These are phyloP conservation scores for Protomyces gravidus DNA, from an alignment of 1,139 yeast genomes.

Conservation along the genomic window DNA sequence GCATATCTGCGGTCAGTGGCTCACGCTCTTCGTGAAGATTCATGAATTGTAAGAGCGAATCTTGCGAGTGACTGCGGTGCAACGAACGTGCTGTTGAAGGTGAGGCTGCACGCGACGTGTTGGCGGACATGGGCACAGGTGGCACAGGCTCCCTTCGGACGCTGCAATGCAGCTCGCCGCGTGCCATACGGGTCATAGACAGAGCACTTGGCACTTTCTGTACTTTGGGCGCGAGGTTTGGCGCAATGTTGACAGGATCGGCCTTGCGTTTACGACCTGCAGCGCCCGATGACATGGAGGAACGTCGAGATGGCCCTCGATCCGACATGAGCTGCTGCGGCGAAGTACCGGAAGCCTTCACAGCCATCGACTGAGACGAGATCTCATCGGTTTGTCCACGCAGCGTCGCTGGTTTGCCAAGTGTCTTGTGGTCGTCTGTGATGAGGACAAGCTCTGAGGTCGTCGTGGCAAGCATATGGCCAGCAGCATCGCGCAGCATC, in stretches of 20 bases:
- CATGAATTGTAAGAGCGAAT: conserved; percentile 14
- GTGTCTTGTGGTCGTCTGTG: conserved; percentile 81
- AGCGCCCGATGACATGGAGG: conserved; percentile 18
- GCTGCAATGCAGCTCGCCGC: not conserved
- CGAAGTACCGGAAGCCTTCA: not conserved
- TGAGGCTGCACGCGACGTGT: conserved; percentile 13
- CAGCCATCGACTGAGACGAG: not conserved
- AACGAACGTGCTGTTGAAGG: conserved; percentile 9
- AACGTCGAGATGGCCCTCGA: conserved; percentile 3
- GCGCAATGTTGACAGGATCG: conserved; percentile 1
- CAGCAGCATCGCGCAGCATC: conserved; percentile 60
- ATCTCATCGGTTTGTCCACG: not conserved
- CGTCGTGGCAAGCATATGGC: conserved; percentile 65
- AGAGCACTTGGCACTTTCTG: conserved; percentile 17
- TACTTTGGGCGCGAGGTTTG: not conserved
- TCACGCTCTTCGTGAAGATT: not conserved
- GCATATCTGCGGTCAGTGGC: not conserved
- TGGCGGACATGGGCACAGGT: not conserved
- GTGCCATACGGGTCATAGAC: conserved; percentile 15
- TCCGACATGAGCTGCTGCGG: not conserved
- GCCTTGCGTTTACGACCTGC: conserved; percentile 20
- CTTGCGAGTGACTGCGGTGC: conserved; percentile 14
- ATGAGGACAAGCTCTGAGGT: conserved; percentile 74
- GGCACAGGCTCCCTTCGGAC: not conserved
- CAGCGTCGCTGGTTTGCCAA: conserved; percentile 30